A percentile compares a stretch with the other conserved stretches of the same genome.
phyloP scores from a whole-genome alignment of 768 basidiomycete genomes.

The Trametopsis cervina region DNA sequence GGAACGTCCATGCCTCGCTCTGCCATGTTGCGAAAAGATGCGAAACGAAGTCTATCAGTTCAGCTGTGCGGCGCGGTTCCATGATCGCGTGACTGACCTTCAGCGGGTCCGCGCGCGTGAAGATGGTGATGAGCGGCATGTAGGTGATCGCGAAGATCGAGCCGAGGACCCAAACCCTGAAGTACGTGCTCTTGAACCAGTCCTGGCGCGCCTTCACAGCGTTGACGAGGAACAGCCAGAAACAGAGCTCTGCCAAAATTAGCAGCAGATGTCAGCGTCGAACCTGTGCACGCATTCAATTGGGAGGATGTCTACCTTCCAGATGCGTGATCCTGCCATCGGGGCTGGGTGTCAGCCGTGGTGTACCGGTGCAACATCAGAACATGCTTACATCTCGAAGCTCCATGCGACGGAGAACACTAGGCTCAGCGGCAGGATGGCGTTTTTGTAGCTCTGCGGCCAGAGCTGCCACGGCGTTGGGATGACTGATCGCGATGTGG shows the following conservation, averaged over 20 bases:
- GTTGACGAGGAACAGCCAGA: constrained; percentile 81
- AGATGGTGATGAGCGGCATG: constrained; percentile 64
- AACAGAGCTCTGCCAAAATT: constrained; percentile 59
- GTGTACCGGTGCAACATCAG: neutral
- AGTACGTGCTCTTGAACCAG: constrained; percentile 74
- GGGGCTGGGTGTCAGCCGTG: neutral
- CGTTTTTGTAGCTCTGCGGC: constrained; percentile 35
- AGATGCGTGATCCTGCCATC: constrained; percentile 62
- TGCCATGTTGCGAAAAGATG: too few relatives aligned
- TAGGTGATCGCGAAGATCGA: constrained; percentile 52
- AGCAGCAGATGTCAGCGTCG: too few relatives aligned
- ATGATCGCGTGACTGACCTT: constrained; percentile 36
- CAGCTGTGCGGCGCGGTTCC: neutral
- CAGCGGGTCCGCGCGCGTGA: constrained; percentile 51
- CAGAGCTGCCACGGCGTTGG: constrained; percentile 61
- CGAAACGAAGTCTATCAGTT: constrained; percentile 7
- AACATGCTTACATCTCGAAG: constrained; percentile 58
- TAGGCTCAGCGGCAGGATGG: constrained; percentile 62
- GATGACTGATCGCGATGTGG: constrained; percentile 53
- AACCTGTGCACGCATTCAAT: neutral
- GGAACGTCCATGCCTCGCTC: constrained; percentile 65
- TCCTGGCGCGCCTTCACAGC: constrained; percentile 53
- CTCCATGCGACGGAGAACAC: constrained; percentile 62
- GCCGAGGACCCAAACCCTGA: constrained; percentile 66
- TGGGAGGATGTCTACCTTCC: constrained; percentile 45